Base-by-base conservation (phyloP, 192 early-diverging fungal species). In the Rhizophagus prolifer region DNA sequence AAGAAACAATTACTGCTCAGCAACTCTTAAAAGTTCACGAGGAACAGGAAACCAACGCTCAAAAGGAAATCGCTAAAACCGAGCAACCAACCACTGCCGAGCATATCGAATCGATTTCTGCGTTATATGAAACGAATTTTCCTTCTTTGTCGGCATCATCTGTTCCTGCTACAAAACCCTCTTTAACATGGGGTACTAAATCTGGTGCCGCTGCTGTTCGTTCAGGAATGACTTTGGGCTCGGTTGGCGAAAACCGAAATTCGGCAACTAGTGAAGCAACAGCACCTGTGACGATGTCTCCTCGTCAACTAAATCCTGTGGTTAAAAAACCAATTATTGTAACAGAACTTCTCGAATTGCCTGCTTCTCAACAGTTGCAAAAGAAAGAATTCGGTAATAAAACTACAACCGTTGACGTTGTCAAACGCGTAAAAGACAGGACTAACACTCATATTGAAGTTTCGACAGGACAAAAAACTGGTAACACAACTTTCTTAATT, bases 361-460 rank as follows among this genome's bases (percentile, higher is more conserved):
- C 75, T 58, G 75, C 64, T 10, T 63, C 64, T 12, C 75, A 76
- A 38, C 75, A 76, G 36, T 68, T 68, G 21, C 63, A 68, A 76
- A 76, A 66, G 30, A 63, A 64, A 38, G 75, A 76, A 58, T 76
- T 76, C 19, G 75, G 75, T 14, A 65, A 58, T 44, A 76, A 76
- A 59, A 81, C 81, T 38, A 79, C 83, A 14, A 83, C 88, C 9
- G 85, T 83, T 58, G 90, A 90, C 36, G 79, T 86, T 12, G 89
- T 89, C 62, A 87, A 87, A 74, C 78, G 83, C 58, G 88, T 91
- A n/a, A 90, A 87, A 79, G 79, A 84, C 66, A 87, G 85, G 58
- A 92, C 91, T 3, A 84, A 87, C 69, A 94, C 95, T 12, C 87
- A 88, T 26, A 96, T 98, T 72, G 94, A 97, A 59, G 86, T 93